Conservation (phyloP, 345 rosid genomes). For the Eucalyptus melliodora region DNA sequence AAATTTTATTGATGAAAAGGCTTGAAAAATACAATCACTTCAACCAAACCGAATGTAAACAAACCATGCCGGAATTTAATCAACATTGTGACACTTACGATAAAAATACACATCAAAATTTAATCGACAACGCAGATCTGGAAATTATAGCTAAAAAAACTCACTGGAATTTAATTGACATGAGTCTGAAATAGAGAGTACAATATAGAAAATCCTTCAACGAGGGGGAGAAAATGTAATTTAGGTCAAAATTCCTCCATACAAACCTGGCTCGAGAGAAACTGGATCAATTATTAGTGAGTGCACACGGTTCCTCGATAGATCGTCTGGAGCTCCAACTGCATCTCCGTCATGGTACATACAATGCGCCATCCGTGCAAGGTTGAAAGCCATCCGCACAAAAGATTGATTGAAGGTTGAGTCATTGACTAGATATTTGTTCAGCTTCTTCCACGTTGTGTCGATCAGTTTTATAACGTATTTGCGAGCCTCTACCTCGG, state of each 20-base stretch:
- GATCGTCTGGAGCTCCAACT: neutral
- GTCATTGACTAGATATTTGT: no score
- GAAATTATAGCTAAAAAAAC: no score
- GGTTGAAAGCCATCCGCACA: neutral
- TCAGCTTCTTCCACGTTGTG: no score
- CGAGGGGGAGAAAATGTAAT: neutral
- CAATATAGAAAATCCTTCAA: neutral
- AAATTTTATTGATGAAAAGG: no score
- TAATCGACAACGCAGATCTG: accelerated
- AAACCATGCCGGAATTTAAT: no score
- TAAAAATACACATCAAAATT: no score
- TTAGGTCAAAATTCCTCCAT: neutral
- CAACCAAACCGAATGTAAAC: no score
- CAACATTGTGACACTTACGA: no score
- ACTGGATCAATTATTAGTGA: neutral
- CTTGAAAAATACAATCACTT: no score
- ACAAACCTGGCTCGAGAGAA: neutral
- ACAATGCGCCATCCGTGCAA: neutral
- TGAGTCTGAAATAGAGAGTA: no score
- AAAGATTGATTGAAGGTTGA: no score
- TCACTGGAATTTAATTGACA: no score
- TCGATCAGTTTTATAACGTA: neutral
- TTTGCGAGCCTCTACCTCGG: constrained; percentile 6
- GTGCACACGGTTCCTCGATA: neutral
- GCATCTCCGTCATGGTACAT: neutral